Evolutionary conservation across 2,329 filamentous ascomycete genomes (phyloP).

Genomic region (Dothistroma septosporum): DNA sequence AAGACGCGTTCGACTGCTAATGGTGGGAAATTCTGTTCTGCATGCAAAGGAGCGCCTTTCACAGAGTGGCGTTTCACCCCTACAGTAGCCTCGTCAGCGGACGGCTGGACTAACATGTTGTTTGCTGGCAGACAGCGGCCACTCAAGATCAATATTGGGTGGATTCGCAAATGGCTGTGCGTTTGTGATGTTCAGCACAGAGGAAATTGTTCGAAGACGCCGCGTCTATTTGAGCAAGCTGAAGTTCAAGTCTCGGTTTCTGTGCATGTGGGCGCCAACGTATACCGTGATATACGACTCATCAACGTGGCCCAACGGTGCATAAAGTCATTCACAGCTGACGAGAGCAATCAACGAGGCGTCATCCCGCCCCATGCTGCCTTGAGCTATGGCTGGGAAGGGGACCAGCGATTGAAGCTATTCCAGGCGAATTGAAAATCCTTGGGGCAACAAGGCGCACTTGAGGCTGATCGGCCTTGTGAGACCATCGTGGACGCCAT

Average conservation of each 20-base stretch:
- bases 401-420: background rate
- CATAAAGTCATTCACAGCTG: background rate
- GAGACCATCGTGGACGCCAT: background rate
- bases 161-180: background rate
- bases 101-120: background rate
- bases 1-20: background rate
- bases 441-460: background rate
- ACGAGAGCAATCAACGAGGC: background rate
- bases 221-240: background rate
- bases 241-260: background rate
- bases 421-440: background rate
- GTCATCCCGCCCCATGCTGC: background rate
- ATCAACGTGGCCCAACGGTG: background rate
- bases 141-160: background rate
- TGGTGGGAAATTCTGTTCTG: background rate
- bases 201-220: background rate
- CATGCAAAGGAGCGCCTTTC: background rate
- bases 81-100: background rate
- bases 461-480: background rate
- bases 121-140: background rate
- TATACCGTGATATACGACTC: background rate
- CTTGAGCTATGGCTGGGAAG: background rate
- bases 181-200: background rate
- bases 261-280: background rate
- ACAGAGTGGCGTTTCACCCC: background rate